Base-by-base conservation (phyloP, 345 rosid species). In the Angophora floribunda region DNA sequence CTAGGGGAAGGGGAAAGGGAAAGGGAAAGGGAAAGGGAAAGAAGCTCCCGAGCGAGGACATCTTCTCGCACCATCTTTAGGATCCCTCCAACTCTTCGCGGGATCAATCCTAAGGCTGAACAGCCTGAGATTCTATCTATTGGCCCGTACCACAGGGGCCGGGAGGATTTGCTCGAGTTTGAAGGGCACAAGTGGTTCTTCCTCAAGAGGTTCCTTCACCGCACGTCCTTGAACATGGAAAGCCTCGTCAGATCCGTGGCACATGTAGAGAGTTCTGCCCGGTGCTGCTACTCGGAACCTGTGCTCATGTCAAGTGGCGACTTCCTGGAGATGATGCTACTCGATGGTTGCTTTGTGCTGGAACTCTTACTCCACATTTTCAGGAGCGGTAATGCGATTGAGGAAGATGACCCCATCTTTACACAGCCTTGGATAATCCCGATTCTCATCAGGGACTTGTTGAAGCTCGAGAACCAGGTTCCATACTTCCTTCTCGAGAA, bases 301-400 rank as follows among this genome's bases (percentile, higher is more conserved):
- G 22, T n/a, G 14, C 10, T 10, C 5, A 86, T 85, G 70, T 5
- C 67, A 24, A 65, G 55, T 28, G 87, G 75, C n/a, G 86, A 88
- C 41, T 91, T 91, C 7, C 12, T 86, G 36, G 89, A 89, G 88
- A 89, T 86, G 91, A 86, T 89, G 87, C 4, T 91, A 70, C 86
- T 91, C 15, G 92, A 89, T 14, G 87, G 92, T 24, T 91, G 91
- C 84, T 91, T 89, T 32, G 2, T 91, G 28, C 17, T 89, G 28
- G 92, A 89, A 70, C 85, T 91, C 52, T 50, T 89, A 85, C 13
- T 85, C 86, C 61, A 57, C 47, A 52, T 51, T n/a, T 24, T 28
- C n/a, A 24, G 28, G 61, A 16, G 22, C 45, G 47, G 0, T 14
- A 1, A n/a, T n/a, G 6, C 65, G 30, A 59, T 59, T 59, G 65